Base-by-base conservation (phyloP, 768 basidiomycete genomes). In the Boletus pseudopeckii region DNA sequence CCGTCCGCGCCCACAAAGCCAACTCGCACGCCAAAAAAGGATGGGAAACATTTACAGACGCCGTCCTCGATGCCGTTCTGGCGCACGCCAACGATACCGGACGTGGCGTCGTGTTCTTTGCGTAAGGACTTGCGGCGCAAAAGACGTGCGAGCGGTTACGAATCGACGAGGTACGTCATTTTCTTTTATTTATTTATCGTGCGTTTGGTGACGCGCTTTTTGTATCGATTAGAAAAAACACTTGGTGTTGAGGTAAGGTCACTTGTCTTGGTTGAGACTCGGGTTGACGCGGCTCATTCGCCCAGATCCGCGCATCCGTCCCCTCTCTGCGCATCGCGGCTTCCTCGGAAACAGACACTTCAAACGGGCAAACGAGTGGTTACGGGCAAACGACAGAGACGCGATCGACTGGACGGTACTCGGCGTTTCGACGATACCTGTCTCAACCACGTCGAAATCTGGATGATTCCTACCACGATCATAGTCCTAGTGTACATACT, bases 331-430 rank as follows among this genome's bases (percentile, higher is more conserved):
- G 0, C 74, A 80, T 54, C 74, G 81, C 52, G 91, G 91, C 0
- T 93, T 92, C 66, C 73, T 89, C 36, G 88, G 88, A 18, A 92
- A 90, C 60, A 79, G 74, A 0, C 90, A 92, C 67, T 92, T 92
- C 70, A 78, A 74, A 48, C 74, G 75, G 46, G 84, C 88, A 14
- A 91, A 92, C 65, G 81, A 83, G 53, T 92, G 90, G 90, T 65
- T 92, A 14, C 72, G 68, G 46, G 68, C 78, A 59, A 78, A 77
- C 43, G 84, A 87, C 62, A 86, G 84, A 1, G 70, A 76, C 36
- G 71, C 62, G 46, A 82, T 86, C 45, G 80, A 86, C 57, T 86
- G 85, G 85, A 72, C 66, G 1, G 69, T 73, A 11, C 68, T 80
- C 36, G 60, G 66, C 15, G 43, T 32, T 11, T 30, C 44, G n/a